Evolutionary conservation across 2,329 filamentous ascomycete genomes (phyloP).

Genomic region (Aspergillus puulaauensis): DNA sequence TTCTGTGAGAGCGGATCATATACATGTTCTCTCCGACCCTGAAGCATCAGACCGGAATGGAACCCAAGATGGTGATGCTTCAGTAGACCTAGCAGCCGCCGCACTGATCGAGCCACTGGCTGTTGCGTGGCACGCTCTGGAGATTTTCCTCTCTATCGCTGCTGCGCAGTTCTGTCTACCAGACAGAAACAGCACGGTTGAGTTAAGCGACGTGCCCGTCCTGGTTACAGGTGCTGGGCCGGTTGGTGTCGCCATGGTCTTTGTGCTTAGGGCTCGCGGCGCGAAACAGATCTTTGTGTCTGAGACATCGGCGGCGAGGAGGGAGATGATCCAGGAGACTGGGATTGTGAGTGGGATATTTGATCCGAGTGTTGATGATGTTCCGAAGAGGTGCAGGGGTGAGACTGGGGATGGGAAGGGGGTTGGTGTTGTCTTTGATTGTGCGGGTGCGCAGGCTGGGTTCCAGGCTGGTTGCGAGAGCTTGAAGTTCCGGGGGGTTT

Average conservation of each 20-base stretch:
- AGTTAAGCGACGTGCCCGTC: not conserved
- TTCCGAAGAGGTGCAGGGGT: not conserved
- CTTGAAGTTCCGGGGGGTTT: constrained; percentile 10
- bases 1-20: constrained; percentile 1
- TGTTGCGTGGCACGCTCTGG: constrained; percentile 13
- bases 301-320: not conserved
- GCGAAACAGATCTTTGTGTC: constrained; percentile 8
- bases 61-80: not conserved
- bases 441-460: constrained; percentile 11
- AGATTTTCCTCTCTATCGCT: not conserved
- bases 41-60: not conserved
- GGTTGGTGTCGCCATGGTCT: constrained; percentile 4
- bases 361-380: constrained; percentile 1
- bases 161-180: not conserved
- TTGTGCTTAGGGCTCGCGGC: constrained; percentile 6
- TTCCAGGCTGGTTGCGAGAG: constrained; percentile 3
- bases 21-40: constrained; percentile 4
- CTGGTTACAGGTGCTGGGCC: constrained; percentile 9
- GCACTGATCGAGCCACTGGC: constrained; percentile 15
- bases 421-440: constrained; percentile 13
- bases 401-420: not conserved
- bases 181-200: not conserved
- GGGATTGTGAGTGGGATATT: not conserved
- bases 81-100: constrained; percentile 8
- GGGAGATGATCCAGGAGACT: not conserved